A percentile compares a stretch with the other conserved stretches of the same genome.
phyloP scores from a whole-genome alignment of 78 protist genomes.

The Creolimax fragrantissima region DNA sequence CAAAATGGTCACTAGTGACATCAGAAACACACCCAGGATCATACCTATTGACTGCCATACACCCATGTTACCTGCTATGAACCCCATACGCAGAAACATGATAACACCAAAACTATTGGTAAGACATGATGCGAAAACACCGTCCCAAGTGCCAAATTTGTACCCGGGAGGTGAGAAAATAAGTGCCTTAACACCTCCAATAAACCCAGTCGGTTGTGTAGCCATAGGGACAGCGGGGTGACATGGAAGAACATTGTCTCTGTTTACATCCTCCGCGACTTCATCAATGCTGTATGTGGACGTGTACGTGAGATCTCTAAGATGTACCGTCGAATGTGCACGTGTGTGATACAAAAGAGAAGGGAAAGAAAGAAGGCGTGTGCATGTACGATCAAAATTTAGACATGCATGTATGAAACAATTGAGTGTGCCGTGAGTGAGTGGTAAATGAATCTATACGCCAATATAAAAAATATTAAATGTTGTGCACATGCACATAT shows the following conservation, averaged over 20 bases:
- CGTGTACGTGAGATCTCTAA: no score
- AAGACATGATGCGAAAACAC: slow-evolving; percentile 11
- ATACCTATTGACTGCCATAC: slow-evolving; percentile 13
- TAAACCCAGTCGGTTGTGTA: background rate
- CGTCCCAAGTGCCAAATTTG: slow-evolving; percentile 29
- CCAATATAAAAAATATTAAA: no score
- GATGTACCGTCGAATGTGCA: no score
- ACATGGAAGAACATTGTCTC: background rate
- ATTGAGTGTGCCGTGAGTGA: no score
- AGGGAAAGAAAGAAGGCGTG: no score
- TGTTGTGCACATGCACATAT: no score
- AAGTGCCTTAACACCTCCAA: background rate
- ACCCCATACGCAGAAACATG: slow-evolving; percentile 54
- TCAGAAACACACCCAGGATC: background rate
- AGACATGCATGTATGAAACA: no score
- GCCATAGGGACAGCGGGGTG: background rate
- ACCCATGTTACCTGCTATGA: slow-evolving; percentile 57
- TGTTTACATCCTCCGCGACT: no score
- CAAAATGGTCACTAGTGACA: background rate
- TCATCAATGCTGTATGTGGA: no score
- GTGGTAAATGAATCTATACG: no score
- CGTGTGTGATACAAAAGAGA: no score
- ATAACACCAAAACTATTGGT: slow-evolving; percentile 45
- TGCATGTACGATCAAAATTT: no score
- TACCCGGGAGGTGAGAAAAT: background rate